A percentile compares a stretch with the other conserved stretches of the same genome.
Conservation (phyloP, 768 basidiomycete species). For the Tulasnella sp. region DNA sequence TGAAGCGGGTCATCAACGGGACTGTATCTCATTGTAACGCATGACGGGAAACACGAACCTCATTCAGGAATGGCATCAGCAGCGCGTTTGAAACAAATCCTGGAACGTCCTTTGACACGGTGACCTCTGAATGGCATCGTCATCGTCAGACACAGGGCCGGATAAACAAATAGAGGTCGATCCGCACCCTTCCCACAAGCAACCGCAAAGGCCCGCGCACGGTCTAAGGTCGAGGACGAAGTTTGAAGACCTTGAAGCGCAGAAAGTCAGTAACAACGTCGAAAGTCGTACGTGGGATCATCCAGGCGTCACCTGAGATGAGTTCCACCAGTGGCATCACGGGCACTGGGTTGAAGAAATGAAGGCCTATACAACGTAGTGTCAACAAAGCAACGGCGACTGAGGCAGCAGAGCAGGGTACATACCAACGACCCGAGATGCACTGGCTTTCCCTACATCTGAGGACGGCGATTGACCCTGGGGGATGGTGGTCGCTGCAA, state of each 20-base stretch:
- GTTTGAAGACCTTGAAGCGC: constrained; percentile 54
- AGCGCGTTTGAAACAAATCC: constrained; percentile 93
- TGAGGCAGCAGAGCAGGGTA: constrained; percentile 9
- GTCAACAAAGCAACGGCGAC: not conserved
- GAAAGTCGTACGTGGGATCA: too few species aligned
- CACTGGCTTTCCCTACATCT: constrained; percentile 46
- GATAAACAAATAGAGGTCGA: not conserved
- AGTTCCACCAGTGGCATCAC: constrained; percentile 97
- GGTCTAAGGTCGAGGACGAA: constrained; percentile 55
- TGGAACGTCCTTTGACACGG: constrained; percentile 81
- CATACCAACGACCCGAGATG: constrained; percentile 73
- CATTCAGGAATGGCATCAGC: constrained; percentile 95
- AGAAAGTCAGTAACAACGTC: not conserved
- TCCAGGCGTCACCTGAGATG: constrained; percentile 57
- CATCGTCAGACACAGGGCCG: not conserved
- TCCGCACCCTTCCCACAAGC: constrained; percentile 77
- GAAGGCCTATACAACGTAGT: constrained; percentile 42
- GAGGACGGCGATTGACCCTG: constrained; percentile 45
- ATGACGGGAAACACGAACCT: constrained; percentile 34
- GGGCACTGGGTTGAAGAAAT: constrained; percentile 96
- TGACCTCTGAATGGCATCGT: constrained; percentile 53
- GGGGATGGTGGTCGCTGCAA: constrained; percentile 66
- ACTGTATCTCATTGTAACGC: not conserved
- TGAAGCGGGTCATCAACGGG: not conserved
- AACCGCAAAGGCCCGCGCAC: constrained; percentile 66